Base-by-base conservation (phyloP, 1,284 basidiomycete genomes). In the Leccinum cinnamomeum region DNA sequence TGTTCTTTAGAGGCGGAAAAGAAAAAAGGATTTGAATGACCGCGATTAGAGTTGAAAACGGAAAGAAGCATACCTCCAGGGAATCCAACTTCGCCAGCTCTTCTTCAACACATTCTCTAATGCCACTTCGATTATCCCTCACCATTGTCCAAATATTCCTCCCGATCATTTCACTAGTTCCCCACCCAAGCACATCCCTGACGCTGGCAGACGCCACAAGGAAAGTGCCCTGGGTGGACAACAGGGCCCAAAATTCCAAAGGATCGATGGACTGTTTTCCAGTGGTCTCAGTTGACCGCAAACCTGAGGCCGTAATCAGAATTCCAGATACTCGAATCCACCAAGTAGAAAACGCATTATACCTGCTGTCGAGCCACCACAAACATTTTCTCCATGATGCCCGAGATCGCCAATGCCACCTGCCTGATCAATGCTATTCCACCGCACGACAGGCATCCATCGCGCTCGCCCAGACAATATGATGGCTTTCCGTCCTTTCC, bases 401-500 rank as follows among this genome's bases (percentile, higher is more conserved):
- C 2, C 16, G 3, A 54, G 61, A 28, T 67, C 53, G 18, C 67
- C 68, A 39, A 87, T 63, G 7, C 84, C 85, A 18, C 85, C 84
- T 12, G 80, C 81, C 28, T 74, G 70, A 2, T 77, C 74, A 41
- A 92, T 72, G 41, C 76, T 75, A 6, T 78, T 79, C 92, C 91
- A 94, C 2, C 75, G 76, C 53, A 95, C 75, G 10, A 71, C 76
- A 14, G 87, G 85, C 79, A 95, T 87, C 66, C 83, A 81, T 55
- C 89, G 79, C 30, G 86, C 83, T 7, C 95, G 81, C 1, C 90
- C 94, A 62, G 86, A 87, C 20, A 96, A 81, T 51, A 97, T 86
- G 68, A 97, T 93, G 3, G 92, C 91, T 73, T 97, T 96, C 51
- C 93, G 80, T 0, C 93, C 93, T 72, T 95, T 96, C 2, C 94